Conservation (phyloP, 108 stramenopile genomes). For the Cyclostephanos tholiformis region DNA sequence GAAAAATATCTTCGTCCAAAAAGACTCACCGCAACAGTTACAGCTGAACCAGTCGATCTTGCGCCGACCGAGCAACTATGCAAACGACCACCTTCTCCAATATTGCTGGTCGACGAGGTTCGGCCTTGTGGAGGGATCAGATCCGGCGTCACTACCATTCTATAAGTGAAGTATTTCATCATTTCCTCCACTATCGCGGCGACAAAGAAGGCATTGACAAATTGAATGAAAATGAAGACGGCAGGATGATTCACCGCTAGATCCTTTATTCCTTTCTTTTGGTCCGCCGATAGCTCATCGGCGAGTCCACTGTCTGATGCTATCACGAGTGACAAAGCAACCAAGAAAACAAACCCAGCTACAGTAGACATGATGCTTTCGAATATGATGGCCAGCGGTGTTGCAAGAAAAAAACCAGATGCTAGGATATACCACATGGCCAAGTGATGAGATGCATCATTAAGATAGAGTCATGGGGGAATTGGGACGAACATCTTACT, state of each 20-base stretch:
- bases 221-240: constrained; percentile 29
- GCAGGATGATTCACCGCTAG: constrained; percentile 29
- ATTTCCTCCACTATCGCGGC: constrained; percentile 50
- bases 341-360: neutral
- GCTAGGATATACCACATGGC: constrained; percentile 6
- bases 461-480: neutral
- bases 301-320: constrained; percentile 30
- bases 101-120: neutral
- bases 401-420: constrained; percentile 47
- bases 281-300: constrained; percentile 22
- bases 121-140: constrained; percentile 28
- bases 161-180: constrained; percentile 55
- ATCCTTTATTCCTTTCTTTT: constrained; percentile 38
- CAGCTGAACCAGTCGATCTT: constrained; percentile 40
- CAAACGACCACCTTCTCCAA: constrained; percentile 16
- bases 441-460: neutral
- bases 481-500: neutral
- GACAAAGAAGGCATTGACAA: constrained; percentile 49
- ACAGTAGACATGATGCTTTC: constrained; percentile 40
- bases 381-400: constrained; percentile 45
- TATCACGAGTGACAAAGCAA: constrained; percentile 11
- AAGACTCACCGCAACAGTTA: constrained; percentile 43
- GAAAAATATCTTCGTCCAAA: constrained; percentile 2
- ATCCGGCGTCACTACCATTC: constrained; percentile 56
- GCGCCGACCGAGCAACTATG: constrained; percentile 5